Evolutionary conservation across 2,329 filamentous ascomycete genomes (phyloP).

Genomic region (Nemania sp.): DNA sequence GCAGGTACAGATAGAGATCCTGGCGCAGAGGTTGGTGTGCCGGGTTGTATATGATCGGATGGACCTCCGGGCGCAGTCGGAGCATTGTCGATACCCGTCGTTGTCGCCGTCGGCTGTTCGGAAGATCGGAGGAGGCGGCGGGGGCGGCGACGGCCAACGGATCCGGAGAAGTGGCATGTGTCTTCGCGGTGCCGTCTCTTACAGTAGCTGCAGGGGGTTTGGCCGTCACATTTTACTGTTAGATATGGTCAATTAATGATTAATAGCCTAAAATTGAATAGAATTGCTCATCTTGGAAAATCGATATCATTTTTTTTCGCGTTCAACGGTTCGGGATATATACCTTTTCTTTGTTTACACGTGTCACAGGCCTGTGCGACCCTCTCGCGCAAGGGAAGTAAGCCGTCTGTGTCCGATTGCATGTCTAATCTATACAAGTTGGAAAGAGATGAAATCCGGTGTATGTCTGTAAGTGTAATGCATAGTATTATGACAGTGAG

Average conservation of each 20-base stretch:
- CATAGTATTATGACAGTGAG: too few species aligned
- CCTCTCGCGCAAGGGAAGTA: conserved; percentile 40
- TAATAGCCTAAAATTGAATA: not conserved
- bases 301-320: too few species aligned
- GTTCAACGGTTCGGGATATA: too few species aligned
- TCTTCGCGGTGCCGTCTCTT: conserved; percentile 47
- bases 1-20: conserved; percentile 4
- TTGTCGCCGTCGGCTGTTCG: conserved; percentile 26
- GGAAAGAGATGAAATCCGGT: too few species aligned
- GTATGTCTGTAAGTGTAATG: not conserved
- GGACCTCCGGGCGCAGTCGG: conserved; percentile 14
- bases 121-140: conserved; percentile 45
- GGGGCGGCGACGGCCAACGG: conserved; percentile 45
- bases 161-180: conserved; percentile 53
- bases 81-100: too few species aligned
- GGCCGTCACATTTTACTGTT: conserved; percentile 56
- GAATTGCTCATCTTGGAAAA: too few species aligned
- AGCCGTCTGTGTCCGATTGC: conserved; percentile 21
- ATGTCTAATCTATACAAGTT: conserved; percentile 9
- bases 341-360: conserved; percentile 56
- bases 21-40: conserved; percentile 4
- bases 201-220: conserved; percentile 57
- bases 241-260: not conserved
- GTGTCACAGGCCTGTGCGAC: conserved; percentile 58
- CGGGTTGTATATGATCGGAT: not conserved